Evolutionary conservation across 306 rosid species (phyloP), one percentile per base, ranked within the genome.

Genomic region (Sicyos baderoa): DNA sequence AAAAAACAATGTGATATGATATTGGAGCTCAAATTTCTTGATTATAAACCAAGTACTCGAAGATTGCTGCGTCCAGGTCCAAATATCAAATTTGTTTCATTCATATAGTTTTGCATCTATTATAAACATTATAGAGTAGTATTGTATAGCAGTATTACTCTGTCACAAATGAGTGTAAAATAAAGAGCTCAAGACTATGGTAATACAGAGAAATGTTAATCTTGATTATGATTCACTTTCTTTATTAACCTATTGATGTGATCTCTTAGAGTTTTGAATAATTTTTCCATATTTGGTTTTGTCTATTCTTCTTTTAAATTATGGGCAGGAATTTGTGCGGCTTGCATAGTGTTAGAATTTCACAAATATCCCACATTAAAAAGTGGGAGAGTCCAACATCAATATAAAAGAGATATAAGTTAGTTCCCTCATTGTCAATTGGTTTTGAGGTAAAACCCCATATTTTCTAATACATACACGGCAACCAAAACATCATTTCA

Each of bases 401-500:
- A n/a, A n/a, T n/a, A n/a, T n/a, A n/a, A n/a, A n/a, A n/a, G n/a
- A n/a, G n/a, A n/a, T n/a, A n/a, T n/a, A n/a, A n/a, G n/a, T n/a
- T n/a, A n/a, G n/a, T n/a, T n/a, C n/a, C n/a, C n/a, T n/a, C n/a
- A n/a, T n/a, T n/a, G n/a, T n/a, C n/a, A n/a, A n/a, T n/a, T n/a
- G n/a, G n/a, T n/a, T n/a, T n/a, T n/a, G n/a, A n/a, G n/a, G n/a
- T n/a, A n/a, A n/a, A n/a, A n/a, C n/a, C n/a, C n/a, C n/a, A n/a
- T n/a, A n/a, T n/a, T n/a, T n/a, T n/a, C n/a, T n/a, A n/a, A n/a
- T n/a, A n/a, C n/a, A n/a, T n/a, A n/a, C n/a, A 42, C 10, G 14
- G 29, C 52, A n/a, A 40, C 50, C 68, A 42, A 64, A 42, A 9
- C 53, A 64, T 42, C 70, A 42, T 64, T 64, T 42, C 53, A 42